phyloP scores from a whole-genome alignment of 2,329 filamentous ascomycete genomes.

The Emergomyces africanus region DNA sequence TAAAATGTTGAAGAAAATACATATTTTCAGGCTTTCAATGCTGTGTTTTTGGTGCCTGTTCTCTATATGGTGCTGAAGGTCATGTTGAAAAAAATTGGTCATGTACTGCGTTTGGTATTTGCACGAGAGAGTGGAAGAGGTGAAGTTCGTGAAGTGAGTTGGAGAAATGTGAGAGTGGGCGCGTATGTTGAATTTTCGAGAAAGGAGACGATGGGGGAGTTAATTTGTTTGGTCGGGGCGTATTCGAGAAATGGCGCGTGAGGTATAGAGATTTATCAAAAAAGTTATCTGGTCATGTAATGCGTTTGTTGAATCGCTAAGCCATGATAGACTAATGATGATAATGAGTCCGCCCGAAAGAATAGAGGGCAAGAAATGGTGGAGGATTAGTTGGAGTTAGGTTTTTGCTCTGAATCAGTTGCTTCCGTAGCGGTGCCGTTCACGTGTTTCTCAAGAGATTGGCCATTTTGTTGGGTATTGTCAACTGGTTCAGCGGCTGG shows the following conservation, averaged over 20 bases:
- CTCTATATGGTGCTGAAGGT: slow-evolving; percentile 14
- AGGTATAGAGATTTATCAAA: not conserved
- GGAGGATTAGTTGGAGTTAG: not conserved
- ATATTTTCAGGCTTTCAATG: not conserved
- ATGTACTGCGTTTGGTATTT: not conserved
- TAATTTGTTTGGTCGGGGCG: not conserved
- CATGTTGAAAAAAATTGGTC: slow-evolving; percentile 22
- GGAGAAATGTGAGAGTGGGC: not conserved
- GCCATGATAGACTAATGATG: not conserved
- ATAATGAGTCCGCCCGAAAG: not conserved
- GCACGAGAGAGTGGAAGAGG: not conserved
- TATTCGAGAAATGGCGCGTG: not conserved
- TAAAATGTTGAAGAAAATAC: not conserved
- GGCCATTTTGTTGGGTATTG: not conserved
- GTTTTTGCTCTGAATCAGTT: not conserved
- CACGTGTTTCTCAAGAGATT: not conserved
- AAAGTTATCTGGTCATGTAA: not conserved
- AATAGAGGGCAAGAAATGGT: not conserved
- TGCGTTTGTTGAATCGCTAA: not conserved
- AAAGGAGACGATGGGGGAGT: not conserved
- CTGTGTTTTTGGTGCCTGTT: slow-evolving; percentile 8
- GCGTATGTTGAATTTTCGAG: not conserved
- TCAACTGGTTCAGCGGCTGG: slow-evolving; percentile 6
- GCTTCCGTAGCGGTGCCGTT: not conserved
- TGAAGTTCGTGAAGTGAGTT: slow-evolving; percentile 15